Evolutionary conservation across 2,329 filamentous ascomycete species (phyloP).

Genomic region (Whalleya microplaca): DNA sequence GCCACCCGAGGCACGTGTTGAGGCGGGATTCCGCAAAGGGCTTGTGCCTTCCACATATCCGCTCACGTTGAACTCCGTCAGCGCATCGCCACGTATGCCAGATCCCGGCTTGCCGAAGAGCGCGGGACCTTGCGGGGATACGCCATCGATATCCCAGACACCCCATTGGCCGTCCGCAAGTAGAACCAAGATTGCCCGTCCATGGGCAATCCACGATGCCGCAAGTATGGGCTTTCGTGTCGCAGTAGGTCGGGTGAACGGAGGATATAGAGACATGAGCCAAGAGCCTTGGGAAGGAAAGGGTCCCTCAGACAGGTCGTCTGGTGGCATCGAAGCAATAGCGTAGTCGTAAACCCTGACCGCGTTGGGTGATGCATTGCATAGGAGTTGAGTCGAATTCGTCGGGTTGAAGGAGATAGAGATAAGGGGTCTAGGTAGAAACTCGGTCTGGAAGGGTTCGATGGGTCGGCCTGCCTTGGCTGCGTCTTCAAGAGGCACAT

Average conservation of each 20-base stretch:
- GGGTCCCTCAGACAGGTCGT: conserved; percentile 53
- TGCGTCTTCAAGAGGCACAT: conserved; percentile 53
- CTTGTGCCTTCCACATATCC: conserved; percentile 65
- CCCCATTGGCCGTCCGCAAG: conserved; percentile 69
- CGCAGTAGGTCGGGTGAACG: conserved; percentile 53
- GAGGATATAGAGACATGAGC: conserved; percentile 65
- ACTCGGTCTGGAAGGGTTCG: conserved; percentile 64
- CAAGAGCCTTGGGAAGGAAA: conserved; percentile 65
- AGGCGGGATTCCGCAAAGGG: conserved; percentile 51
- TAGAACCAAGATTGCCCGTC: conserved; percentile 61
- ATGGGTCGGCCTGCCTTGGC: conserved; percentile 39
- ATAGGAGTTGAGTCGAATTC: conserved; percentile 60
- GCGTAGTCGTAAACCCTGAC: conserved; percentile 67
- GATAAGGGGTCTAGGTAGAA: conserved; percentile 56
- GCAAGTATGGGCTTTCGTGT: conserved; percentile 64
- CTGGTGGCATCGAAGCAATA: conserved; percentile 53
- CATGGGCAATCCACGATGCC: conserved; percentile 64
- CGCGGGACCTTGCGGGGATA: conserved; percentile 50
- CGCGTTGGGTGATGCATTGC: conserved; percentile 58
- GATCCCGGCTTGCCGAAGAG: conserved; percentile 55
- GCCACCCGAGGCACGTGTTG: conserved; percentile 41
- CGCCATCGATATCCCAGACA: conserved; percentile 68
- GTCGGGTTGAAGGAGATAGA: conserved; percentile 65
- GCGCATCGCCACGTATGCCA: conserved; percentile 59
- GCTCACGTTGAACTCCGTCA: conserved; percentile 60